These are phyloP conservation scores for Talaromyces amestolkiae DNA, from an alignment of 2,329 filamentous ascomycete genomes.

Conservation along the genomic window DNA sequence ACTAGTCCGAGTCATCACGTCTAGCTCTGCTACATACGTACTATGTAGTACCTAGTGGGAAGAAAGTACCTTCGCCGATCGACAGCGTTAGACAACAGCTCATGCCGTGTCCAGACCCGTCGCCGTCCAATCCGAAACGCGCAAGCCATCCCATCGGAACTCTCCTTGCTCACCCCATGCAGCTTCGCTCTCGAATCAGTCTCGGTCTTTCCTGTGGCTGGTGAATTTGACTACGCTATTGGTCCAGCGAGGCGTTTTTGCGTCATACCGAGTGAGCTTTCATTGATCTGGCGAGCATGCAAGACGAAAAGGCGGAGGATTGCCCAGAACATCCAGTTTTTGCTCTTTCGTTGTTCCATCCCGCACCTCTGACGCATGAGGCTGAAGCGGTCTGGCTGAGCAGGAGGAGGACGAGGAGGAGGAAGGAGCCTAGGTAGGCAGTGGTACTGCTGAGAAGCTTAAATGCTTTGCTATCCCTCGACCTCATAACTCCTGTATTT, in stretches of 20 bases:
- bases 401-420: too few relatives aligned
- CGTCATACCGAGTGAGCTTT: slow-evolving; percentile 9
- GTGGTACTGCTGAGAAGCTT: slow-evolving; percentile 2
- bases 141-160: background rate
- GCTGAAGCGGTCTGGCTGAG: background rate
- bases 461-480: slow-evolving; percentile 14
- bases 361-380: slow-evolving; percentile 14
- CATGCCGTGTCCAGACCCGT: background rate
- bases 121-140: background rate
- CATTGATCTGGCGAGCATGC: background rate
- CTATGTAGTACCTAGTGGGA: too few relatives aligned
- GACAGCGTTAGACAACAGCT: background rate
- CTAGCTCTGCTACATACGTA: too few relatives aligned
- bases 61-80: background rate
- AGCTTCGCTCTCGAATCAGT: background rate
- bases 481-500: background rate
- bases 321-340: background rate
- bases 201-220: background rate
- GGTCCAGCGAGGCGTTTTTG: background rate
- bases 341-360: background rate
- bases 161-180: slow-evolving; percentile 8
- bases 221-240: background rate
- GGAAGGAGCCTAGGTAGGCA: background rate
- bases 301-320: background rate
- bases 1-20: background rate